Base-by-base conservation (phyloP, 1,139 yeast species). In the Insectozyma bohioensis region DNA sequence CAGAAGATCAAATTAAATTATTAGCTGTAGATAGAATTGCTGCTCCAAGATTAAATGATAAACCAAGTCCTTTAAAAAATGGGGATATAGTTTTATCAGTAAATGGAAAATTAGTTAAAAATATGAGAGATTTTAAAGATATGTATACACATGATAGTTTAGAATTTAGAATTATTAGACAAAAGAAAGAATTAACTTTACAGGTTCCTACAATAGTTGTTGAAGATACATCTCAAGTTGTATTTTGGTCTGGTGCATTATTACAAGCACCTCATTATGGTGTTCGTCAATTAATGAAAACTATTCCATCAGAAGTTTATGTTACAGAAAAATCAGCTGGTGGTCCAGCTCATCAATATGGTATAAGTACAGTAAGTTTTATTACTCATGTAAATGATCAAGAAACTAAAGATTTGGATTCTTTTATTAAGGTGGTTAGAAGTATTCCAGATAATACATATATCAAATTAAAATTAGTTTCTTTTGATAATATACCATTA, bases 351-450 rank as follows among this genome's bases (percentile, higher is more conserved):
- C 73, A 78, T 40, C 92, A 85, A 49, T 86, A 85, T 53, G 85
- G 86, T n/a, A 74, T 88, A 37, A 77, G 80, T 8, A 74, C 87
- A 3, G 82, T 92, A 3, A 80, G 85, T 52, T 88, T 87, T 61
- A 84, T 88, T 37, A 88, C 97, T 1, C 95, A 87, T 54, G 87
- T 88, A 31, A 85, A 87, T 54, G 95, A 86, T 35, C 56, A 64
- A 14, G 79, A 81, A 33, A 86, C 95, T 0, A 79, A 78, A 8
- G 82, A 80, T 30, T 58, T 88, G 39, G 81, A 76, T 19, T 66
- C 77, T 2, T 87, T 88, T 49, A 64, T 85, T 40, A 58, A 64
- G 19, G 82, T 75, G 24, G 84, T 85, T 10, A 74, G 73, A 45
- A 59, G 67, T 8, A 81, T 86, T 33, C 83, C 88, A 1, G 95